Conservation (phyloP, 169 alveolate genomes). For the Perkinsus marinus region DNA sequence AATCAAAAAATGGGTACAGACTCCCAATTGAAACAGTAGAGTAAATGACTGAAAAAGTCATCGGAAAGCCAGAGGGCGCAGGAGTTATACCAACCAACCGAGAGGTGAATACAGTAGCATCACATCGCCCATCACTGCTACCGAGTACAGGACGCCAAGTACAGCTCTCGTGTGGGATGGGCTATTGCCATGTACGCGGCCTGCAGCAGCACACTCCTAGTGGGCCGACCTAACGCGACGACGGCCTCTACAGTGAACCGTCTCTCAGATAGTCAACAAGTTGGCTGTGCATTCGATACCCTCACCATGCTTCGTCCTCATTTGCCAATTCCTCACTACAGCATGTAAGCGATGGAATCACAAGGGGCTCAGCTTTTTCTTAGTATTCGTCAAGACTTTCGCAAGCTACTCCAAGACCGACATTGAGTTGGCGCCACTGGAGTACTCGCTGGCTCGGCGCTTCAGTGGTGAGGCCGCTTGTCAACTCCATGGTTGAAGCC, state of each 20-base stretch:
- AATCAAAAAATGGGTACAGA: background rate
- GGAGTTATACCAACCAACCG: too few relatives aligned
- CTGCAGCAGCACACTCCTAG: background rate
- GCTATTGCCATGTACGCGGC: background rate
- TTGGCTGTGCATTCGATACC: background rate
- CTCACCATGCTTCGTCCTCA: background rate
- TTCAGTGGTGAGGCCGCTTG: background rate
- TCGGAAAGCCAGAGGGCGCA: too few relatives aligned
- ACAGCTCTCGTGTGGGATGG: background rate
- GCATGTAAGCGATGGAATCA: background rate
- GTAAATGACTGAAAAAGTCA: too few relatives aligned
- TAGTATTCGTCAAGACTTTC: background rate
- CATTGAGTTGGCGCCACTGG: background rate
- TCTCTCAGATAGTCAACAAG: background rate
- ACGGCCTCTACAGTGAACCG: background rate
- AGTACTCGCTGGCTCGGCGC: background rate
- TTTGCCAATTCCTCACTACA: background rate
- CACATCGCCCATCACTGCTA: background rate
- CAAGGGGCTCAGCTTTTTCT: background rate
- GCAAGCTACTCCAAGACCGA: background rate
- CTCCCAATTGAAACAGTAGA: too few relatives aligned
- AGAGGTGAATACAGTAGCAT: background rate
- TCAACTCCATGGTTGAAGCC: background rate
- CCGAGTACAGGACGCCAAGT: conserved; percentile 50
- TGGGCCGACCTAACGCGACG: background rate